A percentile compares a stretch with the other conserved stretches of the same genome.
Conservation (phyloP, 176 grass and related monocot species). For the Ananas comosus region DNA sequence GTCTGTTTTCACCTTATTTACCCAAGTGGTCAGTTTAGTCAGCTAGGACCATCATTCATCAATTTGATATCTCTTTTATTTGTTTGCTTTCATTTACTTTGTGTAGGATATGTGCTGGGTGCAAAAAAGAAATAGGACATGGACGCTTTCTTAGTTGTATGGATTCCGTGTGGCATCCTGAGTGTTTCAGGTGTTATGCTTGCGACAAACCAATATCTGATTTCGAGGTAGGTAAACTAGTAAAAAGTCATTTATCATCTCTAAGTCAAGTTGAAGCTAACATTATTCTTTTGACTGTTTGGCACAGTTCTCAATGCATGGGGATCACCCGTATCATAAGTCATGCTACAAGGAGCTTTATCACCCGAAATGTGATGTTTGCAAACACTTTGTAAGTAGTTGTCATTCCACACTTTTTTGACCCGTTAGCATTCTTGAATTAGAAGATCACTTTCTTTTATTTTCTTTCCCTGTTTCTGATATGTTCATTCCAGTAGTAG, state of each 20-base stretch:
- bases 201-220: constrained; percentile 78
- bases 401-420: constrained; percentile 21
- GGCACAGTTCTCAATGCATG: constrained; percentile 53
- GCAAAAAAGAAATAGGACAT: constrained; percentile 49
- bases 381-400: constrained; percentile 60
- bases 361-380: constrained; percentile 84
- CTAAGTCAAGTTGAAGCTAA: constrained; percentile 14
- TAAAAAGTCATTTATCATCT: constrained; percentile 7
- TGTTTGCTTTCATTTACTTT: not conserved
- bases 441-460: not conserved
- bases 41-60: not conserved
- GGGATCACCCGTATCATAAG: constrained; percentile 61
- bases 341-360: constrained; percentile 68
- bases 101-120: constrained; percentile 73
- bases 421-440: not conserved
- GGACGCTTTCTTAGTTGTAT: constrained; percentile 63
- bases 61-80: not conserved
- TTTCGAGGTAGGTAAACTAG: constrained; percentile 49
- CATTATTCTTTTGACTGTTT: constrained; percentile 11
- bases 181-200: constrained; percentile 59
- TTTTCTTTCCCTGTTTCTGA: not conserved
- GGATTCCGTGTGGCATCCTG: constrained; percentile 75
- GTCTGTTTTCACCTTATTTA: not conserved
- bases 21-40: not conserved
- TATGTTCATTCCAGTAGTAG: not conserved